These are phyloP conservation scores for Floccularia luteovirens DNA, from an alignment of 768 basidiomycete genomes.

Conservation along the genomic window DNA sequence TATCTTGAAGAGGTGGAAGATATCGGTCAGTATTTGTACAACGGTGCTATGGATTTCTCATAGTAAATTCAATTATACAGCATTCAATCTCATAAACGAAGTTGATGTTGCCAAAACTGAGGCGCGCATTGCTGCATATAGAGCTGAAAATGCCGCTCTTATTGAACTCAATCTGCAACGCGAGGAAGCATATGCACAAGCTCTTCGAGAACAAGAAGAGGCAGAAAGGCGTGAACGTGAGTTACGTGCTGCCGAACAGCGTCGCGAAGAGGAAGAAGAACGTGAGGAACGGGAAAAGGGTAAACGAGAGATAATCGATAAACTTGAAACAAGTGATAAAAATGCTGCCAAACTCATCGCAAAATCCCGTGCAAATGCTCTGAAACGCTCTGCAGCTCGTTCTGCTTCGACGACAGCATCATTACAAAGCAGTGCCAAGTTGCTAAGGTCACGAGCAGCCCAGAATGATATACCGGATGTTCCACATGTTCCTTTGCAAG, in stretches of 20 bases:
- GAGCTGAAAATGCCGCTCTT: constrained; percentile 71
- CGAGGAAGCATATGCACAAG: constrained; percentile 68
- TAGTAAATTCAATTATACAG: constrained; percentile 28
- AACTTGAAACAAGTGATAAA: constrained; percentile 69
- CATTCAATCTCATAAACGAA: constrained; percentile 93
- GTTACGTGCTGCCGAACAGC: constrained; percentile 55
- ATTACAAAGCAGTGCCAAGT: constrained; percentile 38
- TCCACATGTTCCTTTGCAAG: constrained; percentile 73
- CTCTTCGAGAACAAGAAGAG: constrained; percentile 75
- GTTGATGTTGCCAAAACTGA: constrained; percentile 79
- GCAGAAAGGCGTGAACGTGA: constrained; percentile 67
- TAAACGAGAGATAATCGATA: constrained; percentile 70
- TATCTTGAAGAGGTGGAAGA: constrained; percentile 97
- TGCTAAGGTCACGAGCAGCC: constrained; percentile 56
- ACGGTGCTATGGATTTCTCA: too few relatives aligned
- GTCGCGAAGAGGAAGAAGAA: constrained; percentile 68
- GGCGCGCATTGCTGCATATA: constrained; percentile 70
- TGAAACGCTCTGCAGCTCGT: constrained; percentile 53
- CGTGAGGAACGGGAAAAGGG: constrained; percentile 70
- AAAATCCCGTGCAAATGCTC: constrained; percentile 56
- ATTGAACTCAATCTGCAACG: constrained; percentile 83
- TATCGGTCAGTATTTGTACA: constrained; percentile 35
- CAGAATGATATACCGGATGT: constrained; percentile 68
- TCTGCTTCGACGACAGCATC: constrained; percentile 35
- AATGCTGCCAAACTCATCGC: constrained; percentile 66